A percentile compares a stretch with the other conserved stretches of the same genome.
These are phyloP conservation scores for Vicia villosa DNA, from an alignment of 306 rosid genomes.

Conservation along the genomic window DNA sequence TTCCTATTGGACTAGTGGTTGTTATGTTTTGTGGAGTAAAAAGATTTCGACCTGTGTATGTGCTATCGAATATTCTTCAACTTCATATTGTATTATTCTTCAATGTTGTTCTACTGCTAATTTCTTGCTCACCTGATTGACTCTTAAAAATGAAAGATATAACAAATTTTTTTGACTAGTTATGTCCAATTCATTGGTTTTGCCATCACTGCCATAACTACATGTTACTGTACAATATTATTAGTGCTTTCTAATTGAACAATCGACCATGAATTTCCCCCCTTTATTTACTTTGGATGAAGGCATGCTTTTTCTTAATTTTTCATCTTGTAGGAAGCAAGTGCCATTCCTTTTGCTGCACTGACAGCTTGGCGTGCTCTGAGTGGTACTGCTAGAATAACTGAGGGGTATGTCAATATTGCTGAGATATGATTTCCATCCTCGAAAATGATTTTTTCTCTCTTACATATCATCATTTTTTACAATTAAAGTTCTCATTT, in stretches of 20 bases:
- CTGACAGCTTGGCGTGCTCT: slow-evolving; percentile 99
- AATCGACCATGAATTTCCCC: not conserved
- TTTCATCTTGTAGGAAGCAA: slow-evolving; percentile 64
- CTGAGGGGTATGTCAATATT: slow-evolving; percentile 74
- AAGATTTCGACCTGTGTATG: not conserved
- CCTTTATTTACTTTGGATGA: slow-evolving; percentile 18
- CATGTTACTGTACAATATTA: not conserved
- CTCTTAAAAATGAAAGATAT: not conserved
- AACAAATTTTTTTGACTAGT: slow-evolving; percentile 13
- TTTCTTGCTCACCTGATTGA: slow-evolving; percentile 16
- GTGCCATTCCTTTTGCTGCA: slow-evolving; percentile 97
- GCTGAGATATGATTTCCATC: slow-evolving; percentile 25
- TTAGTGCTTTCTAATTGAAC: slow-evolving; percentile 29
- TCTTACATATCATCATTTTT: not conserved
- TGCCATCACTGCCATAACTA: slow-evolving; percentile 7
- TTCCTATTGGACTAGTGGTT: slow-evolving; percentile 13
- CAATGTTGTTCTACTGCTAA: not conserved
- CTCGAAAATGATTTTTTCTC: slow-evolving; percentile 7
- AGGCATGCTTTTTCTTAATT: slow-evolving; percentile 1
- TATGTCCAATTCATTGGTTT: slow-evolving; percentile 19
- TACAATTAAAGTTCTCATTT: not conserved
- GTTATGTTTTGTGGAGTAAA: not conserved
- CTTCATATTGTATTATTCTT: not conserved
- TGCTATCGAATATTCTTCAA: not conserved
- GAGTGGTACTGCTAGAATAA: slow-evolving; percentile 81